Evolutionary conservation across 2,329 filamentous ascomycete species (phyloP).

Genomic region (Sporothrix pallida): DNA sequence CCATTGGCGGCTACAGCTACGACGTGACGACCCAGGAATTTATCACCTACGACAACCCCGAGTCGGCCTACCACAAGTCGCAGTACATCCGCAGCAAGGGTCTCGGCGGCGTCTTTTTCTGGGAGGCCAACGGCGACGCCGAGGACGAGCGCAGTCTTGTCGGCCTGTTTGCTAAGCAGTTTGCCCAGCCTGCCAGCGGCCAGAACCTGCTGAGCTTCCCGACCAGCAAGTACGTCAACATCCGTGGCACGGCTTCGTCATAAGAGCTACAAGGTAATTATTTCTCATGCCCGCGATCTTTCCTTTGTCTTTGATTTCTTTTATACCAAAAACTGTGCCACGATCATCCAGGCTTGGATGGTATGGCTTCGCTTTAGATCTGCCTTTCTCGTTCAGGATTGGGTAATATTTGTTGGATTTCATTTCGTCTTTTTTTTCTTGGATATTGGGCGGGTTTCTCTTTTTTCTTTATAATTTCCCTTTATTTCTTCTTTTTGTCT

Average conservation of each 20-base stretch:
- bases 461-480: no score
- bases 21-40: slow-evolving; percentile 63
- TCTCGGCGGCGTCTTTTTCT: slow-evolving; percentile 81
- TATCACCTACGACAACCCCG: slow-evolving; percentile 71
- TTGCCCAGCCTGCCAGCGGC: slow-evolving; percentile 57
- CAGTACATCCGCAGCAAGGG: slow-evolving; percentile 64
- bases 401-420: background rate
- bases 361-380: background rate
- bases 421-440: background rate
- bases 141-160: slow-evolving; percentile 63
- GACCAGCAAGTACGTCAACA: slow-evolving; percentile 63
- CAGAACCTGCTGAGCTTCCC: slow-evolving; percentile 63
- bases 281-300: background rate
- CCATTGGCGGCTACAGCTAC: slow-evolving; percentile 74
- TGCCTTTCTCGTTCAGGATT: background rate
- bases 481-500: no score
- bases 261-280: background rate
- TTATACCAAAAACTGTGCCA: slow-evolving; percentile 3
- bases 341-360: background rate
- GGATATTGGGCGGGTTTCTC: no score
- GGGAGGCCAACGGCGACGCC: slow-evolving; percentile 76
- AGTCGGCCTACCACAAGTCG: slow-evolving; percentile 65
- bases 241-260: slow-evolving; percentile 42
- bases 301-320: background rate
- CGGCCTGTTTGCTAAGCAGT: slow-evolving; percentile 54